Percentiles rank a stretch among this genome's conserved stretches.
These are phyloP conservation scores for Fraxinus velutina DNA, from an alignment of 305 asterid genomes.

Conservation along the genomic window DNA sequence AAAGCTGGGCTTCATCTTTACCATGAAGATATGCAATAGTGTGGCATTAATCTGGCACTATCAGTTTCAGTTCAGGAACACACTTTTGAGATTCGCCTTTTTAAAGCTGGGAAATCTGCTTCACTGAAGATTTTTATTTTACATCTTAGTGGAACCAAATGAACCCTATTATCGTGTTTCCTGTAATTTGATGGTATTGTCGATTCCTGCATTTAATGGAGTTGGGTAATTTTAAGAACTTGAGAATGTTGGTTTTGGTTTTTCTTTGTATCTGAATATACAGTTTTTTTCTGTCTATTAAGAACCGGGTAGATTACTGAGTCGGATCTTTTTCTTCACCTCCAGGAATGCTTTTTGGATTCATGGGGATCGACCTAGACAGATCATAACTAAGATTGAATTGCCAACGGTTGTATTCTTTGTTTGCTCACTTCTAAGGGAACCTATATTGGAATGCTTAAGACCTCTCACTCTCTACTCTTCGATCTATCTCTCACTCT, in stretches of 20 bases:
- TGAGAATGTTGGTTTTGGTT: background rate
- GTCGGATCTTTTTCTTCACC: background rate
- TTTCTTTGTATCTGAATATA: background rate
- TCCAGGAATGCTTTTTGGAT: background rate
- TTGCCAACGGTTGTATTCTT: background rate
- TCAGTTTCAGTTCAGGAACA: background rate
- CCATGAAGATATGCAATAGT: slow-evolving; percentile 67
- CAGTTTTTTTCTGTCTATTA: background rate
- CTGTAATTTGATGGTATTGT: background rate
- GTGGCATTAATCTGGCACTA: background rate
- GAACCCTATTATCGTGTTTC: slow-evolving; percentile 3
- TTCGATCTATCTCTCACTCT: background rate
- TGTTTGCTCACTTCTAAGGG: background rate
- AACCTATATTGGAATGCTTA: background rate
- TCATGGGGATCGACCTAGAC: background rate
- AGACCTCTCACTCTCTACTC: background rate
- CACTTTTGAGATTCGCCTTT: background rate
- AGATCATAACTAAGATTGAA: background rate
- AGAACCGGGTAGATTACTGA: background rate
- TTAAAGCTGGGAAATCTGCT: background rate
- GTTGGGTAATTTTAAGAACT: background rate
- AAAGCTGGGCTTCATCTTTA: slow-evolving; percentile 56
- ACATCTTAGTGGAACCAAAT: slow-evolving; percentile 1
- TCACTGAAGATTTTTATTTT: background rate
- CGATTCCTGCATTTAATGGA: slow-evolving; percentile 4